Conservation (phyloP, 2,329 filamentous ascomycete genomes). For the Alternaria viburni region DNA sequence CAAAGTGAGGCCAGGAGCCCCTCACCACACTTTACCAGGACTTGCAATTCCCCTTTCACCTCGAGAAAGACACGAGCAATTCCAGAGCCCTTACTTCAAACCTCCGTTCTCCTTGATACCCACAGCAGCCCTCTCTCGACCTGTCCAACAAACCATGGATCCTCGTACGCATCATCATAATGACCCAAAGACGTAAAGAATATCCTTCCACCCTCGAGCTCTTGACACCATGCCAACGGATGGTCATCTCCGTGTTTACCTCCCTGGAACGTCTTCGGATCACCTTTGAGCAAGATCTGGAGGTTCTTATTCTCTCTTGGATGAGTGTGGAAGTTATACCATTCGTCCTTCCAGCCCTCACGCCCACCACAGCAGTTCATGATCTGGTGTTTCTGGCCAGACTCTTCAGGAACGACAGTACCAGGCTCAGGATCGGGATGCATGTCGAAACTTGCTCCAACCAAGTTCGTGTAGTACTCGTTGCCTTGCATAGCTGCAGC, state of each 20-base stretch:
- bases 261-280: slow-evolving; percentile 26
- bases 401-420: slow-evolving; percentile 17
- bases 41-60: too few species aligned
- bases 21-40: too few species aligned
- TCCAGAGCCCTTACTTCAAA: background rate
- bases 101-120: slow-evolving; percentile 11
- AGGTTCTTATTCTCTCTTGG: slow-evolving; percentile 29
- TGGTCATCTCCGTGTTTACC: slow-evolving; percentile 35
- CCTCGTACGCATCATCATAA: slow-evolving; percentile 35
- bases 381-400: slow-evolving; percentile 11
- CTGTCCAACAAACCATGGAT: slow-evolving; percentile 29
- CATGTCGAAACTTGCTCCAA: slow-evolving; percentile 36
- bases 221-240: slow-evolving; percentile 39
- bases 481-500: slow-evolving; percentile 32
- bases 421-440: slow-evolving; percentile 31
- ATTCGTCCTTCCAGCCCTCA: slow-evolving; percentile 33
- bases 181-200: slow-evolving; percentile 35
- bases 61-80: too few species aligned
- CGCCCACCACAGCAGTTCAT: slow-evolving; percentile 2
- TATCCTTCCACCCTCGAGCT: slow-evolving; percentile 34
- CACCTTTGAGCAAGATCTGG: slow-evolving; percentile 26
- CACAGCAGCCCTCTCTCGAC: slow-evolving; percentile 30
- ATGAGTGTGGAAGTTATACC: slow-evolving; percentile 38
- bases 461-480: slow-evolving; percentile 28
- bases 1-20: too few species aligned